Conservation (phyloP, 1,139 yeast genomes). For the Magnusiomyces tetraspermus region DNA sequence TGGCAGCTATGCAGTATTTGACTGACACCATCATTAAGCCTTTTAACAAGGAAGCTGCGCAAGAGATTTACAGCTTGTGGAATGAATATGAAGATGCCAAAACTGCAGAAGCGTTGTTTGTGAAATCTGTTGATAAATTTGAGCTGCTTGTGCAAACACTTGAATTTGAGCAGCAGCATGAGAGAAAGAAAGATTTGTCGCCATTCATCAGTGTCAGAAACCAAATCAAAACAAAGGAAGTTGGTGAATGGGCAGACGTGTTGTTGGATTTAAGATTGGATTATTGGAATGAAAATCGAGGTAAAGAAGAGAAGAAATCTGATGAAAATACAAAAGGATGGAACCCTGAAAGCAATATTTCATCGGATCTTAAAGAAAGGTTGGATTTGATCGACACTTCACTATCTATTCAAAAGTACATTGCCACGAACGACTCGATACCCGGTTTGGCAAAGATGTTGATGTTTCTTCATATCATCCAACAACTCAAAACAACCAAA, state of each 20-base stretch:
- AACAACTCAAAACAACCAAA: constrained; percentile 65
- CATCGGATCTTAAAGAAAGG: constrained; percentile 5
- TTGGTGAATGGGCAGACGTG: constrained; percentile 61
- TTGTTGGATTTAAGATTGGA: constrained; percentile 48
- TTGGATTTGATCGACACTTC: constrained; percentile 10
- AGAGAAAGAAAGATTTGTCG: constrained; percentile 46
- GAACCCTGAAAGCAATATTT: constrained; percentile 4
- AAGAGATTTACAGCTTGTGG: constrained; percentile 69
- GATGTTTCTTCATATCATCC: constrained; percentile 61
- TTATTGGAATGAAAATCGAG: constrained; percentile 30
- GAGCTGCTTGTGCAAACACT: constrained; percentile 86
- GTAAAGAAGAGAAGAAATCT: not conserved
- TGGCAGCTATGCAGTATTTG: constrained; percentile 60
- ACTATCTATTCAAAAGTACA: constrained; percentile 3
- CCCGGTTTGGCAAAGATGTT: constrained; percentile 15
- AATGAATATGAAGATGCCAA: constrained; percentile 81
- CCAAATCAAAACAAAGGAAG: constrained; percentile 63
- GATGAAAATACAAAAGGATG: not conserved
- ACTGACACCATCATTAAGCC: constrained; percentile 28
- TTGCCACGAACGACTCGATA: not conserved
- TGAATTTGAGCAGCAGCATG: constrained; percentile 66
- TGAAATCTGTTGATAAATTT: constrained; percentile 88
- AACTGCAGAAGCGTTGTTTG: constrained; percentile 75
- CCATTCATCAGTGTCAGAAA: constrained; percentile 61
- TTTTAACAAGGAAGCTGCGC: constrained; percentile 54